Base-by-base conservation (phyloP, 73 alveolate species). In the Effrenium voratum region DNA sequence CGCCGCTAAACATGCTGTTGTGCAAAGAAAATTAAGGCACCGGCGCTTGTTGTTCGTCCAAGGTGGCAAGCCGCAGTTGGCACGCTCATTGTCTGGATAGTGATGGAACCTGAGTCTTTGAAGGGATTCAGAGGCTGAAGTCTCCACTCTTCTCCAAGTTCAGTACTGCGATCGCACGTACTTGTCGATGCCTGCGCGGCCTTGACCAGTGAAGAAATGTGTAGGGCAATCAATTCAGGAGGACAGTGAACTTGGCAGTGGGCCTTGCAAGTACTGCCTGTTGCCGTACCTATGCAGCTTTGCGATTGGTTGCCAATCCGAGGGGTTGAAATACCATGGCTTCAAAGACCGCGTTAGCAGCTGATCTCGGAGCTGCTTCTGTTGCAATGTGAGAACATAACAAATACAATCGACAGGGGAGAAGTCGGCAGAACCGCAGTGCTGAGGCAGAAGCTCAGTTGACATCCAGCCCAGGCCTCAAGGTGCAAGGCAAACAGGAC, bases 51-150 rank as follows among this genome's bases (percentile, higher is more conserved):
- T 81, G 92, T 81, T 81, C 8, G 92, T 40, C 73, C 68, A 81
- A 73, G 92, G 92, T 47, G 92, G 92, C 73, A 81, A 57, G 59
- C 92, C 92, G 38, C 92, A 81, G 55, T 81, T 81, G 45, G 92
- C 72, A 38, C 32, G 73, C 47, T 81, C 72, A 46, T 81, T 81
- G 92, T 34, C 92, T 28, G 92, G 72, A 32, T 81, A 81, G 1
- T 81, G 92, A 49, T 81, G 92, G 32, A 81, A 81, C 68, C 92
- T 81, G 34, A 38, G 30, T 68, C n/a, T n/a, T n/a, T n/a, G n/a
- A n/a, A n/a, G n/a, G n/a, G n/a, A n/a, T n/a, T 30, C 75, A 1
- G 19, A 8, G 19, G 8, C 77, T 66, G 40, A 66, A 12, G 43
- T 66, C 1, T 5, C n/a, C 2, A 5, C 28, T 0, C 24, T 32